Evolutionary conservation across 495 filamentous ascomycete genomes (phyloP), one percentile per base, ranked within the genome.

Genomic region (Haplographium delicatum): DNA sequence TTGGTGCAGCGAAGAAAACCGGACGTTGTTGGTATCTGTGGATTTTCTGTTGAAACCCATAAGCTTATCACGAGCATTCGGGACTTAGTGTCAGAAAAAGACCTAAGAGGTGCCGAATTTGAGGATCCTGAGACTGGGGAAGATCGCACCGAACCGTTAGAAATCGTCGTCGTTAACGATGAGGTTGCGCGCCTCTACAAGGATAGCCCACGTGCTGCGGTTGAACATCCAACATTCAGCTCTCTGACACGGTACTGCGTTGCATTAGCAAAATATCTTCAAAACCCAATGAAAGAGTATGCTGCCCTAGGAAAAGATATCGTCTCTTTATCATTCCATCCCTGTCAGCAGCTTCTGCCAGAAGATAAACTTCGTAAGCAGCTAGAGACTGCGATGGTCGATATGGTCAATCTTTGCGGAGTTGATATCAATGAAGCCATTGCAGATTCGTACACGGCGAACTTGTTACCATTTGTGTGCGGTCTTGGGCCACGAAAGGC

Each of bases 321-420:
- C 53, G 74, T 85, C 2, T 91, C 90, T 1, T 79, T 98, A 37
- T 72, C 80, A 23, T 96, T 96, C 63, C 89, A 95, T 54, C 80
- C 88, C 19, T 88, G 88, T 50, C 93, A 98, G 66, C 82, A 90
- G 47, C 80, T 95, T 37, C 74, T 98, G 6, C 81, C 89, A 0
- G 83, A 86, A 44, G 91, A 96, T 2, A 86, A 94, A 65, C 72
- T 97, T 4, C 65, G 85, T 38, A 88, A 86, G 63, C 79, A 89
- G 47, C 76, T 98, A 18, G 93, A 97, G 58, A 93, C 87, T 1
- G 88, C 90, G 16, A 84, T 98, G 78, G 91, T 97, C 4, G 94
- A 98, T 61, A 95, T 95, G 82, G 93, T 98, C 58, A 98, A 98
- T 64, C 77, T 98, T 8, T 86, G 88, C 47, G 93, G 93, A 51